phyloP scores from a whole-genome alignment of 306 rosid species.

The Senna tora region DNA sequence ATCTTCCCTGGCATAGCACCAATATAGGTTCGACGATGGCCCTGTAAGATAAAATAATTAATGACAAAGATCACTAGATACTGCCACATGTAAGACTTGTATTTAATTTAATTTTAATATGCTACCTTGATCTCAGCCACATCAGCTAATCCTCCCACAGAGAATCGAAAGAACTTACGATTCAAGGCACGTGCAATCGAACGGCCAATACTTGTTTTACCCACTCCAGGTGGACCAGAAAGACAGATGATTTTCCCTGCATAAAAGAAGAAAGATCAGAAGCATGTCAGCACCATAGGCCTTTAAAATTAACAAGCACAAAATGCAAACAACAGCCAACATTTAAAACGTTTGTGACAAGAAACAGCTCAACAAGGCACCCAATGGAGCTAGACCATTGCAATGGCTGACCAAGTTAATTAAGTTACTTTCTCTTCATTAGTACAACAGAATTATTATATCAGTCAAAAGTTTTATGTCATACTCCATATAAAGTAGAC shows the following conservation, averaged over 20 bases:
- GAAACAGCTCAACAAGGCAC: slow-evolving; percentile 4
- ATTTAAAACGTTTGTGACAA: slow-evolving; percentile 24
- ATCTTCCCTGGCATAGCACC: slow-evolving; percentile 99
- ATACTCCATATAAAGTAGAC: slow-evolving; percentile 8
- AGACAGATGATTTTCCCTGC: slow-evolving; percentile 96
- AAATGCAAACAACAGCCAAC: slow-evolving; percentile 13
- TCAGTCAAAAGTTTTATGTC: slow-evolving; percentile 27
- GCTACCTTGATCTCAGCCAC: slow-evolving; percentile 99
- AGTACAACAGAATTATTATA: slow-evolving; percentile 1
- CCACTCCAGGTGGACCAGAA: slow-evolving; percentile 99
- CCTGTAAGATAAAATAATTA: slow-evolving; percentile 59
- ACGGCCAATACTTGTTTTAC: slow-evolving; percentile 99
- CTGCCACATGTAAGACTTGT: slow-evolving; percentile 9
- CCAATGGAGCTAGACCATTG: slow-evolving; percentile 4
- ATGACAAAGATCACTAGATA: slow-evolving; percentile 9
- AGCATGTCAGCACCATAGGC: slow-evolving; percentile 25
- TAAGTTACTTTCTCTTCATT: slow-evolving; percentile 11
- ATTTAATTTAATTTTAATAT: slow-evolving; percentile 28
- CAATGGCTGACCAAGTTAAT: slow-evolving; percentile 23
- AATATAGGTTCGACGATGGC: slow-evolving; percentile 98
- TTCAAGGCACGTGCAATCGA: slow-evolving; percentile 98
- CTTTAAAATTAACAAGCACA: slow-evolving; percentile 23
- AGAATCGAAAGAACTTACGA: slow-evolving; percentile 91
- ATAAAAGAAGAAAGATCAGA: slow-evolving; percentile 34
- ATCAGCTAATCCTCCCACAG: slow-evolving; percentile 98